Conservation (phyloP, 2,329 filamentous ascomycete species). For the Venturiaceae sp. region DNA sequence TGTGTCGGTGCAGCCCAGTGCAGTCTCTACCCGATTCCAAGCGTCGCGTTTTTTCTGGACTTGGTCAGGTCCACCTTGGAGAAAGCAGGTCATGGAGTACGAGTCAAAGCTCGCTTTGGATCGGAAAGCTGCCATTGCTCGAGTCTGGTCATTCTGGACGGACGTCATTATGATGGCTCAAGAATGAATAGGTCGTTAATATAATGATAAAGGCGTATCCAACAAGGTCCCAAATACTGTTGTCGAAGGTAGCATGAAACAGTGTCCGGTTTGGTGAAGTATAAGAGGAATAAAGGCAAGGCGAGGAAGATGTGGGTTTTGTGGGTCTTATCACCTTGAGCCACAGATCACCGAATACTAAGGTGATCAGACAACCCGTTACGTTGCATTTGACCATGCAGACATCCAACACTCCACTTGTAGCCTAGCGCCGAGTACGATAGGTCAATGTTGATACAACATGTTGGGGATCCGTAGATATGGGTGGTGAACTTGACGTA, state of each 20-base stretch:
- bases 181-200: not conserved
- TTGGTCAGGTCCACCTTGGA: not conserved
- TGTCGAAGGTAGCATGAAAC: too few relatives aligned
- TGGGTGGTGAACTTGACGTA: not conserved
- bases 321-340: too few relatives aligned
- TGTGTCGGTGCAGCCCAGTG: constrained; percentile 10
- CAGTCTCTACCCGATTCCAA: not conserved
- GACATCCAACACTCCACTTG: too few relatives aligned
- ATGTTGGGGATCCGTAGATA: not conserved
- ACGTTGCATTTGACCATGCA: too few relatives aligned
- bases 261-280: too few relatives aligned
- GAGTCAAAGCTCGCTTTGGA: not conserved
- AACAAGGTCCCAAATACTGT: not conserved
- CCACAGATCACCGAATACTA: too few relatives aligned
- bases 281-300: too few relatives aligned
- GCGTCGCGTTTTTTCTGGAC: not conserved
- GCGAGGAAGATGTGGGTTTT: too few relatives aligned
- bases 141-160: not conserved
- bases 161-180: not conserved
- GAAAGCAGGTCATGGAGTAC: not conserved
- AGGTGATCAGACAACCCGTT: too few relatives aligned
- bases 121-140: not conserved
- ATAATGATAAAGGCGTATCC: not conserved
- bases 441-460: not conserved
- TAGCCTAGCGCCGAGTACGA: not conserved